Percentiles rank a stretch among this genome's conserved stretches.
phyloP scores from a whole-genome alignment of 306 rosid species.

The Malus fusca region DNA sequence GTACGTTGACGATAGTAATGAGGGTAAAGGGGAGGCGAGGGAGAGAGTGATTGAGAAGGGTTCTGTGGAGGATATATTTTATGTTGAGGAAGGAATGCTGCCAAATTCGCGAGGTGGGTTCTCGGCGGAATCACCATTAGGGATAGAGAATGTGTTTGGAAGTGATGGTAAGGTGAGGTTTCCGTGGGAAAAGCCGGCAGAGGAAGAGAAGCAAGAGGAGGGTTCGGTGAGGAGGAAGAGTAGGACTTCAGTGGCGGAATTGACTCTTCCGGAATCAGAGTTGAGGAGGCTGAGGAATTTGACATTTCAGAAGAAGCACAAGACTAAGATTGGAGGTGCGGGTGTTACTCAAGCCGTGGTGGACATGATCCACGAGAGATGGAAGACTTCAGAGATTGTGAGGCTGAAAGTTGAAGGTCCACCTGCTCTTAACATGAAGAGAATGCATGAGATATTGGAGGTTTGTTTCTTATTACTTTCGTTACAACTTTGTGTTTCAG shows the following conservation, averaged over 20 bases:
- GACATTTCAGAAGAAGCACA: conserved; percentile 89
- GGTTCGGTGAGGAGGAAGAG: conserved; percentile 29
- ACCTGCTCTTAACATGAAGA: conserved; percentile 91
- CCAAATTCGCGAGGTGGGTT: conserved; percentile 81
- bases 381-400: conserved; percentile 81
- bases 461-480: conserved; percentile 38
- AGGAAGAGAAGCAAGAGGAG: conserved; percentile 29
- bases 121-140: conserved; percentile 57
- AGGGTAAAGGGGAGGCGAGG: conserved; percentile 16
- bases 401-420: conserved; percentile 83
- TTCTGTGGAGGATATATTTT: conserved; percentile 82
- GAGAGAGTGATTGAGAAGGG: conserved; percentile 70
- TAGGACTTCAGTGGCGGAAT: conserved; percentile 65
- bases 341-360: conserved; percentile 90
- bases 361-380: conserved; percentile 76
- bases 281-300: conserved; percentile 68
- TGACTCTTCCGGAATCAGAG: conserved; percentile 91
- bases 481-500: conserved; percentile 5
- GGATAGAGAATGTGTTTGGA: conserved; percentile 53
- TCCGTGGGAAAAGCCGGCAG: conserved; percentile 87
- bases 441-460: conserved; percentile 95
- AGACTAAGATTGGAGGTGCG: conserved; percentile 75
- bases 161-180: conserved; percentile 65
- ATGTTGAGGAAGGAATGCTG: conserved; percentile 80
- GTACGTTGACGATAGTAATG: conserved; percentile 40